Conservation (phyloP, 495 filamentous ascomycete genomes). For the Thermochaetoides thermophila region DNA sequence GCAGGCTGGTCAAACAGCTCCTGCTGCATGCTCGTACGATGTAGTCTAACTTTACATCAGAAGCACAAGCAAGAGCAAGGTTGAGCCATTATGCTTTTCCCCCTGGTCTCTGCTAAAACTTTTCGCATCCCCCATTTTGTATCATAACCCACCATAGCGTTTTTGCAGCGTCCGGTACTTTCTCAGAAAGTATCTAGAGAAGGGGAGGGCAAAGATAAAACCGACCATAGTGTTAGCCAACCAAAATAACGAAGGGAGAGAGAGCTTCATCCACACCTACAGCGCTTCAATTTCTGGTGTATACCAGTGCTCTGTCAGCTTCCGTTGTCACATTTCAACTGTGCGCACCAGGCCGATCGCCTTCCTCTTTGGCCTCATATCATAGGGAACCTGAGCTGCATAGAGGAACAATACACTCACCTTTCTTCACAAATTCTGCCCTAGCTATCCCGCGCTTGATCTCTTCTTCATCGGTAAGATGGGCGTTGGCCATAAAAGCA, state of each 20-base stretch:
- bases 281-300: slow-evolving; percentile 69
- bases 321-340: neutral
- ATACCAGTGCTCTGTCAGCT: too few species aligned
- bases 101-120: too few species aligned
- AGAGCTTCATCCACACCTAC: slow-evolving; percentile 57
- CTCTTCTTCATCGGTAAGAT: slow-evolving; percentile 52
- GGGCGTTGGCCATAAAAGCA: slow-evolving; percentile 64
- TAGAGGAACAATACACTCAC: slow-evolving; percentile 28
- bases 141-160: slow-evolving; percentile 46
- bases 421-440: slow-evolving; percentile 85
- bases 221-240: slow-evolving; percentile 2
- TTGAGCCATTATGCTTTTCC: too few species aligned
- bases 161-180: slow-evolving; percentile 77
- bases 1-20: too few species aligned
- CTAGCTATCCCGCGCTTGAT: slow-evolving; percentile 61
- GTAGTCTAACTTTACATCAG: too few species aligned
- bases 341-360: too few species aligned
- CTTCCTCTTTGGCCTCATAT: neutral
- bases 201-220: too few species aligned
- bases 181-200: slow-evolving; percentile 77
- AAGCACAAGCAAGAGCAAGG: too few species aligned
- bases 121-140: too few species aligned
- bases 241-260: neutral
- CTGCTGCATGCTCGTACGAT: too few species aligned
- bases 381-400: neutral